phyloP scores from a whole-genome alignment of 2,329 filamentous ascomycete species.

The Colletotrichum caudatum region DNA sequence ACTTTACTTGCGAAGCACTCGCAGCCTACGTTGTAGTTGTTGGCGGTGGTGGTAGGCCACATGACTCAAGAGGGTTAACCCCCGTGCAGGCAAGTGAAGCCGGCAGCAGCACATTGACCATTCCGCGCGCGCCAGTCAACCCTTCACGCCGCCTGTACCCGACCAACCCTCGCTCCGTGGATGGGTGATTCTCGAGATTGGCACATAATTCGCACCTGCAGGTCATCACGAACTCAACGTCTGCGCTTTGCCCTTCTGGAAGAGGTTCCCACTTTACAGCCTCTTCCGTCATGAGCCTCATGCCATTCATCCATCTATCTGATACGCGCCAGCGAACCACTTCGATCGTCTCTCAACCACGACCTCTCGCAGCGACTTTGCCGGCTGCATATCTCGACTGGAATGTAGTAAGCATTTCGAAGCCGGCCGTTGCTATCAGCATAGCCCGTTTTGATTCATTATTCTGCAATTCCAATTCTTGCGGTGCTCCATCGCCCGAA shows the following conservation, averaged over 20 bases:
- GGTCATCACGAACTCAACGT: constrained; percentile 22
- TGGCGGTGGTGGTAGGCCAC: background rate
- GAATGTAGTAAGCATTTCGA: background rate
- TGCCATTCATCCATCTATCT: constrained; percentile 6
- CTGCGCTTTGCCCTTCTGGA: constrained; percentile 10
- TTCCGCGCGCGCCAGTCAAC: constrained; percentile 12
- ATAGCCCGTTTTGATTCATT: background rate
- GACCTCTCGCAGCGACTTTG: background rate
- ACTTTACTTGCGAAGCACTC: constrained; percentile 3
- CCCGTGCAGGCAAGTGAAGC: constrained; percentile 29
- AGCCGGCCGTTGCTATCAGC: background rate
- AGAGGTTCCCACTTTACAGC: constrained; percentile 29
- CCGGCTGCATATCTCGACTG: background rate
- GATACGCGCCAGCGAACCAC: background rate
- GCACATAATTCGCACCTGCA: constrained; percentile 8
- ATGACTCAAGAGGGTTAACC: constrained; percentile 8
- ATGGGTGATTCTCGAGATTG: background rate
- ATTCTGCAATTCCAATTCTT: background rate
- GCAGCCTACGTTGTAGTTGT: background rate
- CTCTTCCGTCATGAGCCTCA: constrained; percentile 20
- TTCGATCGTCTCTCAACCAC: background rate
- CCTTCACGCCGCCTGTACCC: background rate
- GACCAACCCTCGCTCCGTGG: background rate
- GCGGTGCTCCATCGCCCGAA: constrained; percentile 3
- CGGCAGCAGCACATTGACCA: constrained; percentile 5